Conservation (phyloP, 2,329 filamentous ascomycete genomes). For the Cordyceps farinosa region DNA sequence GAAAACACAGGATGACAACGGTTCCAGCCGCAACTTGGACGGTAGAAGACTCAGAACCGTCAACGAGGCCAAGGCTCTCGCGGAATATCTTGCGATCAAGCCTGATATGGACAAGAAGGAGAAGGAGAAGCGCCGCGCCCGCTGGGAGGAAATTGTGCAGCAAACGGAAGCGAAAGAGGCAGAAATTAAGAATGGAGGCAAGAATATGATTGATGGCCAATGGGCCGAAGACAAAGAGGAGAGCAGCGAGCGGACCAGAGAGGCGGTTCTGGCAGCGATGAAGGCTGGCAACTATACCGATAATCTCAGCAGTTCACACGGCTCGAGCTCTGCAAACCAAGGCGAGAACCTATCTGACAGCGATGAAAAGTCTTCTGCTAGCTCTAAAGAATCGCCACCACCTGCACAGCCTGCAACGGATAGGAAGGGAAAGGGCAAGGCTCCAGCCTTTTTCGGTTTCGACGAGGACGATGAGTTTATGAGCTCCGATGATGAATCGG, state of each 20-base stretch:
- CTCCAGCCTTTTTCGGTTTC: constrained; percentile 66
- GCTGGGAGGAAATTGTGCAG: constrained; percentile 87
- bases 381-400: constrained; percentile 48
- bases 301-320: constrained; percentile 52
- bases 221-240: constrained; percentile 97
- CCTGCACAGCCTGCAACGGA: constrained; percentile 40
- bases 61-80: constrained; percentile 91
- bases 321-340: constrained; percentile 39
- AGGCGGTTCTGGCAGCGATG: constrained; percentile 69
- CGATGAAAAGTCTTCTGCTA: constrained; percentile 33
- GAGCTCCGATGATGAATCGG: constrained; percentile 62
- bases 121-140: constrained; percentile 76
- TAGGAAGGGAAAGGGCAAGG: constrained; percentile 36
- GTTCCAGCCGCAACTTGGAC: constrained; percentile 88
- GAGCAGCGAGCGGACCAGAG: constrained; percentile 74
- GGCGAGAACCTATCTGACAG: constrained; percentile 33
- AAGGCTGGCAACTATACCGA: constrained; percentile 61
- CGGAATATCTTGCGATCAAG: constrained; percentile 91
- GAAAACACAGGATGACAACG: constrained; percentile 79
- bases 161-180: constrained; percentile 78
- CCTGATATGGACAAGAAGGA: constrained; percentile 96
- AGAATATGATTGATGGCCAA: constrained; percentile 74
- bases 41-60: constrained; percentile 86
- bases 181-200: constrained; percentile 71
- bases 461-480: constrained; percentile 76